Conservation (phyloP, 225 moss, liverwort and hornwort genomes). For the Pleurozium schreberi region DNA sequence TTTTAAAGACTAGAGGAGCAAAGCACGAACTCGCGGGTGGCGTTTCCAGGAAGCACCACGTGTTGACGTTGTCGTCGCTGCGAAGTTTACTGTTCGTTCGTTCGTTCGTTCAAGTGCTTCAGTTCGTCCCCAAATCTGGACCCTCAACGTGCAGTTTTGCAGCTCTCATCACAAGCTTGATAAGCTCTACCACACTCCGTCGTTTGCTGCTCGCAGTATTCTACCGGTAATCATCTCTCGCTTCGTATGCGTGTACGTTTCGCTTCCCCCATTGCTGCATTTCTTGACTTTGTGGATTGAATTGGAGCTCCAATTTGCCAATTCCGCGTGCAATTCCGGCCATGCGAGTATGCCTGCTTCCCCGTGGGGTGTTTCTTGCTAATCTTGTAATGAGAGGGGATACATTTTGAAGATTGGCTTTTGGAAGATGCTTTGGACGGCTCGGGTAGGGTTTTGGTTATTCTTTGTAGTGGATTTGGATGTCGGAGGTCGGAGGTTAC, state of each 20-base stretch:
- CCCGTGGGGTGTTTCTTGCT: neutral
- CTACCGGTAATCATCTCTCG: neutral
- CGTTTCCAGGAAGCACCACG: neutral
- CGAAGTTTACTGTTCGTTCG: too few relatives aligned
- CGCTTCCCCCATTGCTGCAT: neutral
- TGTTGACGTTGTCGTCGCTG: neutral
- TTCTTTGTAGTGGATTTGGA: neutral
- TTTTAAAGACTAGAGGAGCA: neutral
- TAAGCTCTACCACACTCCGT: neutral
- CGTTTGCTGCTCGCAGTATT: neutral
- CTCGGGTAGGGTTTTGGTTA: slow-evolving; percentile 1
- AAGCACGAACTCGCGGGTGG: neutral
- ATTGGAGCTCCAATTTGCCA: neutral
- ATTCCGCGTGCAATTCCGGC: neutral
- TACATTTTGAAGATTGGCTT: neutral
- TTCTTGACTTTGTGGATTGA: neutral
- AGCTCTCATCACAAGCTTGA: neutral
- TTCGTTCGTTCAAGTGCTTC: neutral
- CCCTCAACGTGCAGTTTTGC: neutral
- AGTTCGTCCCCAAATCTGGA: neutral
- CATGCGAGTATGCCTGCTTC: neutral
- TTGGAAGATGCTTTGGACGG: neutral
- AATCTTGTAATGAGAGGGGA: neutral
- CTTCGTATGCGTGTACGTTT: neutral
- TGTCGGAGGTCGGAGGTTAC: neutral